Evolutionary conservation across 2,329 filamentous ascomycete genomes (phyloP), one percentile per base, ranked within the genome.

Genomic region (Aspergillus sp.): DNA sequence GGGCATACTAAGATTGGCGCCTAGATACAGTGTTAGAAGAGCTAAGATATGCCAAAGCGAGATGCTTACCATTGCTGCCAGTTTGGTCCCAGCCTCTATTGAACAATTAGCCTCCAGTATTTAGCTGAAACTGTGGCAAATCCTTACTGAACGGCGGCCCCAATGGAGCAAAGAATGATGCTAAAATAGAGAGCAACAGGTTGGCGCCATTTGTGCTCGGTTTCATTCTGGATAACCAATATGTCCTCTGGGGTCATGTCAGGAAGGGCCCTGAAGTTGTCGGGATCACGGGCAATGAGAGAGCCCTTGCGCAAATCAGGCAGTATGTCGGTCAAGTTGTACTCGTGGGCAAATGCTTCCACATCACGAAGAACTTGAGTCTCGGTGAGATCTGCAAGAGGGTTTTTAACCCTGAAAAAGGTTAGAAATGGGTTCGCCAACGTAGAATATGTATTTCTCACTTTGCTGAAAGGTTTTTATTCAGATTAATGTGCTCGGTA

Each of bases 111-210:
- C 4, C 15, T 11, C 11, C 14, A 21, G 11, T 8, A 6, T 21
- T 8, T 9, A 25, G 12, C 19, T 4, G 15, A 21, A 33, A n/a
- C 39, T 25, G 33, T 4, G 19, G 35, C 14, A 40, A 23, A 7
- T 14, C 73, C 78, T 59, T 68, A 75, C 73, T 84, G 81, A 0
- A 82, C 78, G 8, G 80, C 79, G 51, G 81, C 80, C 43, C 78
- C 81, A 45, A 84, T 75, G 2, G 80, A 82, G 64, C 79, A 82
- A 15, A 82, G 73, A 41, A 80, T 75, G 60, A 84, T 80, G 8
- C 79, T 81, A 56, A 79, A 76, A 65, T 82, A 83, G 7, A 84
- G 71, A 14, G 75, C 60, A 46, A 59, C 63, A 3, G 82, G 80
- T 60, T 83, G 81, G 11, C 73, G 74, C 81, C 81, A 83, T 58